Evolutionary conservation across 495 filamentous ascomycete genomes (phyloP).

Genomic region (Opeltia flavorubescens): DNA sequence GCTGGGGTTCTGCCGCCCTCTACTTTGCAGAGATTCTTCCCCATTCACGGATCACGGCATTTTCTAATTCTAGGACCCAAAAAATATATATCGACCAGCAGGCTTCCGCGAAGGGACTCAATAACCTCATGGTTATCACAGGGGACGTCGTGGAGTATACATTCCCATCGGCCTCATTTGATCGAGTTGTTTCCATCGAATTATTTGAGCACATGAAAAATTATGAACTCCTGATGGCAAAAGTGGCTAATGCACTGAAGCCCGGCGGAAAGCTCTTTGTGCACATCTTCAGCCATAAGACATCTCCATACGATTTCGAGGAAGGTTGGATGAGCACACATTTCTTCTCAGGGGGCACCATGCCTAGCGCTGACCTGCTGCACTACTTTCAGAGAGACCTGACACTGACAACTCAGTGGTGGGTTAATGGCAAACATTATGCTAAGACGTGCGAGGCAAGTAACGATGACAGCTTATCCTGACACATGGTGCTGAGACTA

Average conservation of each 20-base stretch:
- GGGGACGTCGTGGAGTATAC: slow-evolving; percentile 46
- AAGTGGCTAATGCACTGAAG: slow-evolving; percentile 38
- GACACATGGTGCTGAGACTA: slow-evolving; percentile 6
- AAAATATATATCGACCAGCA: slow-evolving; percentile 46
- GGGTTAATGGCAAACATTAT: slow-evolving; percentile 49
- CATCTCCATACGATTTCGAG: slow-evolving; percentile 51
- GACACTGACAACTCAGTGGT: slow-evolving; percentile 45
- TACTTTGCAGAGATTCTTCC: slow-evolving; percentile 48
- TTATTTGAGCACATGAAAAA: slow-evolving; percentile 68
- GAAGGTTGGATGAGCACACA: slow-evolving; percentile 58
- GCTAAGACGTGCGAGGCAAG: slow-evolving; percentile 49
- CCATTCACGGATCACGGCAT: slow-evolving; percentile 41
- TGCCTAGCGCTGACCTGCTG: slow-evolving; percentile 51
- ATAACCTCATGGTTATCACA: slow-evolving; percentile 44
- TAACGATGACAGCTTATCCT: not conserved
- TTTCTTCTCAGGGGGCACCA: slow-evolving; percentile 58
- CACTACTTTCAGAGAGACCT: slow-evolving; percentile 51
- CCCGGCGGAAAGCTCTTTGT: slow-evolving; percentile 49
- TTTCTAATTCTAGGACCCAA: slow-evolving; percentile 51
- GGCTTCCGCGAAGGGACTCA: slow-evolving; percentile 36
- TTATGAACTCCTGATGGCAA: slow-evolving; percentile 48
- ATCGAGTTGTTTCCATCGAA: slow-evolving; percentile 49
- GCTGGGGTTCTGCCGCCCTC: slow-evolving; percentile 49
- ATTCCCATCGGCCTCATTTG: slow-evolving; percentile 37
- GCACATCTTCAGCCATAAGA: slow-evolving; percentile 46